Evolutionary conservation across 2,329 filamentous ascomycete species (phyloP).

Genomic region (Ophiocordyceps camponoti-saundersi): DNA sequence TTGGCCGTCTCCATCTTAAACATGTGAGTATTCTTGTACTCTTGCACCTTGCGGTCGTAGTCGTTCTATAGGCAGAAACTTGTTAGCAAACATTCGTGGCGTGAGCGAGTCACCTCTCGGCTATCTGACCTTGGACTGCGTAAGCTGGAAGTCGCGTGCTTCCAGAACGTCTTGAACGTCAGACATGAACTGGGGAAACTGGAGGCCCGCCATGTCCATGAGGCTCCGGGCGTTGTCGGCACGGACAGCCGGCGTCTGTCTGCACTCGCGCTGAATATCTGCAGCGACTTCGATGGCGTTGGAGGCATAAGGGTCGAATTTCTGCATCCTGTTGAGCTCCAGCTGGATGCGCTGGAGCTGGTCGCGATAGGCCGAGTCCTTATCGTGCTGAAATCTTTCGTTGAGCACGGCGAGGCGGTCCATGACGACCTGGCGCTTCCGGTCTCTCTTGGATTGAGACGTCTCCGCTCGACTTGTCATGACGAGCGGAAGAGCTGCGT

Average conservation of each 20-base stretch:
- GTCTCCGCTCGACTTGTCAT: conserved; percentile 16
- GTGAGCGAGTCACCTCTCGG: not conserved
- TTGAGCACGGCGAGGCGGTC: conserved; percentile 65
- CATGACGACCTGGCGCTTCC: conserved; percentile 66
- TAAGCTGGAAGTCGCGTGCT: conserved; percentile 68
- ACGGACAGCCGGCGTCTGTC: conserved; percentile 25
- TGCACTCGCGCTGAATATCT: conserved; percentile 39
- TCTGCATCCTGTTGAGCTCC: conserved; percentile 72
- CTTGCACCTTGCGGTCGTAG: conserved; percentile 42
- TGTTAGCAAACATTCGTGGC: conserved; percentile 1
- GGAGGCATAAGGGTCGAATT: conserved; percentile 64
- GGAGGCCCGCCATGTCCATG: conserved; percentile 61
- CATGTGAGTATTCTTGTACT: conserved; percentile 40
- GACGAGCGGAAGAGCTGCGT: conserved; percentile 15
- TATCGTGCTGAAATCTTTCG: conserved; percentile 61
- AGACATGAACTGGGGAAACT: conserved; percentile 72
- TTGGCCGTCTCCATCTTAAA: conserved; percentile 47
- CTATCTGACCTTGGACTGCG: conserved; percentile 55
- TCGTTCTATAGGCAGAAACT: conserved; percentile 29
- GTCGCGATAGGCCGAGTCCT: conserved; percentile 71
- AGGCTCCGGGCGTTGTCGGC: conserved; percentile 34
- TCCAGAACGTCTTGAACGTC: conserved; percentile 81
- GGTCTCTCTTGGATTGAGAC: conserved; percentile 70
- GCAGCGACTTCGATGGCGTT: conserved; percentile 57
- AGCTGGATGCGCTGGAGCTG: conserved; percentile 85